Conservation (phyloP, 2,329 filamentous ascomycete genomes). For the Trichophyton benhamiae region DNA sequence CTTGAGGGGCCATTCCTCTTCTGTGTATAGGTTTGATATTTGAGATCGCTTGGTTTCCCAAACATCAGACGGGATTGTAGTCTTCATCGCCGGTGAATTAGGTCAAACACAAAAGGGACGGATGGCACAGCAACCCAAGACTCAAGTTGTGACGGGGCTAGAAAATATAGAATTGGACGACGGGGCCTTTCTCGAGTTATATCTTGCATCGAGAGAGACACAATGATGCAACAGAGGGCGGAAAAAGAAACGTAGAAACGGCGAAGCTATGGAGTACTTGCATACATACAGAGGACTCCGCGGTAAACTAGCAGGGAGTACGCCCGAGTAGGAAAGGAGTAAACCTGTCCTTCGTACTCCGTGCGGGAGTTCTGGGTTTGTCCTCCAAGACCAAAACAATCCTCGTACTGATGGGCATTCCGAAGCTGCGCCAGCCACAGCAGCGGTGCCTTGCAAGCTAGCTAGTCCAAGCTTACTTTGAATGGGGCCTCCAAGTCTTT, state of each 20-base stretch:
- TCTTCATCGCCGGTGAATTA: conserved; percentile 25
- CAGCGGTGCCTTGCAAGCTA: not conserved
- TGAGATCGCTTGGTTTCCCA: conserved; percentile 34
- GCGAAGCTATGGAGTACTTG: conserved; percentile 1
- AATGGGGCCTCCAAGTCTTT: not conserved
- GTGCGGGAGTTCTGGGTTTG: not conserved
- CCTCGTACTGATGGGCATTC: not conserved
- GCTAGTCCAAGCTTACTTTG: not conserved
- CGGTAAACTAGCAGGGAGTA: not conserved
- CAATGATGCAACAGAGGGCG: not conserved
- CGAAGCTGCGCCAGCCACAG: not conserved
- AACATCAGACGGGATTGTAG: conserved; percentile 31
- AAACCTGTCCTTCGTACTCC: not conserved
- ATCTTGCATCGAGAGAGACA: conserved; percentile 3
- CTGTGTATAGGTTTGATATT: conserved; percentile 32
- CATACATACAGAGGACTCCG: not conserved
- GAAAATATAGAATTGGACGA: not conserved
- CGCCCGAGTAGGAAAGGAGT: not conserved
- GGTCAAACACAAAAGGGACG: conserved; percentile 1
- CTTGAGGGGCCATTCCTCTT: conserved; percentile 35
- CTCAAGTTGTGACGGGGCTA: not conserved
- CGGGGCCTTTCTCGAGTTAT: not conserved
- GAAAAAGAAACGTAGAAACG: conserved; percentile 2
- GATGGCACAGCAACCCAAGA: not conserved
- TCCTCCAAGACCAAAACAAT: not conserved